These are phyloP conservation scores for Thraustochytrium sp. DNA, from an alignment of 352 stramenopile genomes.

Conservation along the genomic window DNA sequence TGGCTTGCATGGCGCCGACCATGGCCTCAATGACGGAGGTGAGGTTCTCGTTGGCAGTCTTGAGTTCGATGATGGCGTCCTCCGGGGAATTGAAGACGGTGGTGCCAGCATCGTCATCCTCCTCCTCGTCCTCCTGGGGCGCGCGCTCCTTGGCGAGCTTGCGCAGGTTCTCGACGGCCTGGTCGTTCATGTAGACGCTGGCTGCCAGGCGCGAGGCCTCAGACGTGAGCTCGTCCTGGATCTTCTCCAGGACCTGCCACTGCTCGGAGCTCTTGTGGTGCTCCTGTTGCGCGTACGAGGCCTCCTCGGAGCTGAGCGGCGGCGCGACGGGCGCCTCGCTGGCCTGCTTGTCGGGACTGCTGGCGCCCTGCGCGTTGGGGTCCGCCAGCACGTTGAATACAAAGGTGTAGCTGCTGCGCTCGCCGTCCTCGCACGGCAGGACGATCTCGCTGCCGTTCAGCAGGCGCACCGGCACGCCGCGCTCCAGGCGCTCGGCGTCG, in stretches of 20 bases:
- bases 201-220: slow-evolving; percentile 19
- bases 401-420: slow-evolving; percentile 22
- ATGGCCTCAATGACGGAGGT: slow-evolving; percentile 8
- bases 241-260: slow-evolving; percentile 12
- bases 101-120: not conserved
- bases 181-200: slow-evolving; percentile 36
- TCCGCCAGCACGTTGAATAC: slow-evolving; percentile 16
- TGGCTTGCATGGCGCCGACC: slow-evolving; percentile 1
- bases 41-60: slow-evolving; percentile 10
- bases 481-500: not conserved
- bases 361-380: not conserved
- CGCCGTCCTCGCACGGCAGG: slow-evolving; percentile 1
- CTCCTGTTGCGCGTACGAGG: not conserved
- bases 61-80: not conserved
- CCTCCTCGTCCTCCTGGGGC: not conserved
- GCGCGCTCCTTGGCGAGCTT: not conserved
- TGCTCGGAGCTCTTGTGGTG: slow-evolving; percentile 23
- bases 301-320: not conserved
- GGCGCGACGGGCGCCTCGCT: not conserved
- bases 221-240: not conserved
- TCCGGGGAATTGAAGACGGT: slow-evolving; percentile 9
- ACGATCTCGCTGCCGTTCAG: slow-evolving; percentile 10
- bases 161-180: not conserved
- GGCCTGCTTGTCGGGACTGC: not conserved
- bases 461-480: not conserved